Conservation (phyloP, 306 rosid genomes). For the Nissolia schottii region DNA sequence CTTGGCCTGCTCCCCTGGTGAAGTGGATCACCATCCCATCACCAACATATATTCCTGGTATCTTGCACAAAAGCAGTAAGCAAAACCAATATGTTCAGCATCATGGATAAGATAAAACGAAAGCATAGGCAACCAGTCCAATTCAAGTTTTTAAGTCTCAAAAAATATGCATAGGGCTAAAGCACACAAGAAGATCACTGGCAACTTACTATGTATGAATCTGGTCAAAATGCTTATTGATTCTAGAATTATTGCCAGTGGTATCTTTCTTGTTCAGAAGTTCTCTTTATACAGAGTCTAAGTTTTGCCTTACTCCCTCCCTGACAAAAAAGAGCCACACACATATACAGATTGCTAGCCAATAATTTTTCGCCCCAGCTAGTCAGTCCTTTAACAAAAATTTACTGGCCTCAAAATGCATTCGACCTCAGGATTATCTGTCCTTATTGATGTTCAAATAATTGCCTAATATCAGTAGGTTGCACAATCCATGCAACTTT, state of each 20-base stretch:
- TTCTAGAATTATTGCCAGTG: neutral
- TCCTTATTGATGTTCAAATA: neutral
- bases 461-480: neutral
- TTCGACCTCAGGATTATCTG: neutral
- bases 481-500: neutral
- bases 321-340: neutral
- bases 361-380: neutral
- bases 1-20: constrained; percentile 80
- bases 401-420: neutral
- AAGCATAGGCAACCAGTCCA: neutral
- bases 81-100: constrained; percentile 22
- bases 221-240: neutral
- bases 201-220: neutral
- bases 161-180: neutral
- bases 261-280: neutral
- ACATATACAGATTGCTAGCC: neutral
- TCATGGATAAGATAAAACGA: neutral
- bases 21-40: constrained; percentile 76
- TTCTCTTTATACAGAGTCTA: neutral
- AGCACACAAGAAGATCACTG: neutral
- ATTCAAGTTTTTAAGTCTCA: neutral
- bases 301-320: neutral
- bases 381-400: neutral
- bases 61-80: constrained; percentile 4
- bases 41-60: constrained; percentile 67